Evolutionary conservation across 2,329 filamentous ascomycete species (phyloP), one percentile per base, ranked within the genome.

Genomic region (Penicillium capsulatum): DNA sequence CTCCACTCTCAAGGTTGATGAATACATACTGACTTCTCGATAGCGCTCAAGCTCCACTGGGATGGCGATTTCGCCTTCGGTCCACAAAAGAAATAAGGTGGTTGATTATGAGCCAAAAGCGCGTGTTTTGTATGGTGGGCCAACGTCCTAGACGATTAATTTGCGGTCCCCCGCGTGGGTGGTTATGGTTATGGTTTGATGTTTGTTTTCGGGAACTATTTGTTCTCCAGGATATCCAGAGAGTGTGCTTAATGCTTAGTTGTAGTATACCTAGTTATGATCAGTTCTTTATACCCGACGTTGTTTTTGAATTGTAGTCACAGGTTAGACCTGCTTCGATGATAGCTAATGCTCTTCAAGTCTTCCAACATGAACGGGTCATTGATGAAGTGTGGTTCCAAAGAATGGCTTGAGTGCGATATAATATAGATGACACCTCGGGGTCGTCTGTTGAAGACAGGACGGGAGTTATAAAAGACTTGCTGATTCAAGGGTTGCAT

Each of bases 31-130:
- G 5, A 28, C n/a, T 17, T 34, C 33, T 27, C 14, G 44, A 27
- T 33, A 67, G 64, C 65, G n/a, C 64, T 69, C 51, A 69, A 70
- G 53, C 58, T 71, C 3, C 67, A 71, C 45, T 71, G 61, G 46
- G 66, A 69, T 31, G 64, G 65, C n/a, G 57, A 60, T 3, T 46
- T 49, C 20, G 27, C 47, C 61, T 17, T 60, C 58, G 14, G 26
- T 16, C 9, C 22, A 10, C 29, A 36, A 31, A 37, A 57, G 54
- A 42, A 48, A 36, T 47, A 42, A 40, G 31, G 17, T 17, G 13
- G 19, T 22, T 22, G 19, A 22, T 5, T 22, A 29, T 17, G n/a
- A 37, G 31, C 13, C 15, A 28, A 22, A 22, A 22, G 9, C 26
- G 13, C 26, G 10, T 31, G 29, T 17, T 30, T 19, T 26, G 24